phyloP scores from a whole-genome alignment of 805 yeast genomes.

The Wickerhamiella domercqiae region DNA sequence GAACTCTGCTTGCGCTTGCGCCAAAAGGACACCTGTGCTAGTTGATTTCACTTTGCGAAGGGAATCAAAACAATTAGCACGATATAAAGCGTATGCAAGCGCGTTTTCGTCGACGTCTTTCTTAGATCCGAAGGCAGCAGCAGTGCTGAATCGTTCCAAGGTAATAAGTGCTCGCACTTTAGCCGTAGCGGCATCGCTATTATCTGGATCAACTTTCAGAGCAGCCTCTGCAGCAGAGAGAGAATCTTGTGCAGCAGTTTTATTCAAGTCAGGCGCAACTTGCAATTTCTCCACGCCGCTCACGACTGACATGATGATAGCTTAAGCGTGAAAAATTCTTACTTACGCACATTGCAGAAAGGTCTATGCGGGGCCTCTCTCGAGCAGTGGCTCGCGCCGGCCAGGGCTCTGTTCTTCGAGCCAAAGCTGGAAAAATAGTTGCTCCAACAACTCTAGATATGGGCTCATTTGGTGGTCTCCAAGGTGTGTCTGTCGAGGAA shows the following conservation, averaged over 20 bases:
- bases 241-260: constrained; percentile 22
- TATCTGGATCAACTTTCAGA: constrained; percentile 20
- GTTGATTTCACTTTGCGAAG: constrained; percentile 20
- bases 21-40: constrained; percentile 23
- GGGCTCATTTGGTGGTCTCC: constrained; percentile 20
- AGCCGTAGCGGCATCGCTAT: constrained; percentile 23
- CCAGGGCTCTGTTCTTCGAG: constrained; percentile 5
- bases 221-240: constrained; percentile 21
- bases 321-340: not conserved
- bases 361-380: constrained; percentile 5
- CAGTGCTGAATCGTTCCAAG: constrained; percentile 39
- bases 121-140: constrained; percentile 24
- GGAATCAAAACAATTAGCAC: constrained; percentile 31
- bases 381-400: constrained; percentile 11
- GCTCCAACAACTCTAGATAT: constrained; percentile 20
- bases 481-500: constrained; percentile 17
- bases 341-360: not conserved
- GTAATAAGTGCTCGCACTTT: constrained; percentile 46
- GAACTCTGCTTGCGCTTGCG: constrained; percentile 40
- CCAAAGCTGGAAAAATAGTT: not conserved
- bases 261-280: constrained; percentile 8
- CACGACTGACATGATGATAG: constrained; percentile 8
- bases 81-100: constrained; percentile 44
- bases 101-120: not conserved
- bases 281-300: constrained; percentile 10